Conservation (phyloP, 495 filamentous ascomycete species). For the Neurospora sp. region DNA sequence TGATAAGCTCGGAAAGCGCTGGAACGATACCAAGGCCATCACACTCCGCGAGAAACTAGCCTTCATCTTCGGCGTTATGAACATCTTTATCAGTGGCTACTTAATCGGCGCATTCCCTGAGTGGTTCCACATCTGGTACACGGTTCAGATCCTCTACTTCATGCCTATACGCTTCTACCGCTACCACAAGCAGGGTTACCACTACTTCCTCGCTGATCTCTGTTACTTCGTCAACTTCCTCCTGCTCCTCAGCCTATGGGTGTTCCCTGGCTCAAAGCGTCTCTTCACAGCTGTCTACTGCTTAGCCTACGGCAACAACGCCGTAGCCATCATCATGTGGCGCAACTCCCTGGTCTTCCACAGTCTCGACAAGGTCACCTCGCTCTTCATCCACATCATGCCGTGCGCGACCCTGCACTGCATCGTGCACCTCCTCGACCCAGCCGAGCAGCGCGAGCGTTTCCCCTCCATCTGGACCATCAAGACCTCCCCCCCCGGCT, state of each 20-base stretch:
- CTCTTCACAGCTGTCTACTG: constrained; percentile 91
- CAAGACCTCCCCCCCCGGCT: constrained; percentile 58
- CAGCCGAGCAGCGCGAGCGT: constrained; percentile 51
- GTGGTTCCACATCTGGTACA: constrained; percentile 89
- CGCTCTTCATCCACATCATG: constrained; percentile 99
- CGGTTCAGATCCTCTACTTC: constrained; percentile 74
- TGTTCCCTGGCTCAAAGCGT: constrained; percentile 82
- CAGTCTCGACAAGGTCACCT: constrained; percentile 89
- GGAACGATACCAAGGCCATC: constrained; percentile 81
- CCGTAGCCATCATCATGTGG: constrained; percentile 98
- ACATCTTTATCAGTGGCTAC: constrained; percentile 93
- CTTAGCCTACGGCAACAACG: constrained; percentile 90
- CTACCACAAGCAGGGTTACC: constrained; percentile 82
- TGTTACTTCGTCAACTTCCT: constrained; percentile 98
- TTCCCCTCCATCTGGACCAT: constrained; percentile 84
- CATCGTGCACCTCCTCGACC: constrained; percentile 69
- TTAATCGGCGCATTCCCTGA: constrained; percentile 79
- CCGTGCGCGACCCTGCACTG: constrained; percentile 88
- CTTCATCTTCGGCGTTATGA: constrained; percentile 92
- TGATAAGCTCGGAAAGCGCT: constrained; percentile 74
- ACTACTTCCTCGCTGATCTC: constrained; percentile 94
- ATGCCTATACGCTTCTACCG: constrained; percentile 92
- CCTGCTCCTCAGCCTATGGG: constrained; percentile 72
- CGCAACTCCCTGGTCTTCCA: constrained; percentile 97
- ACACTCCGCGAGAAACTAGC: constrained; percentile 88